phyloP scores from a whole-genome alignment of 352 stramenopile genomes.

The Phytophthora niederhauseri region DNA sequence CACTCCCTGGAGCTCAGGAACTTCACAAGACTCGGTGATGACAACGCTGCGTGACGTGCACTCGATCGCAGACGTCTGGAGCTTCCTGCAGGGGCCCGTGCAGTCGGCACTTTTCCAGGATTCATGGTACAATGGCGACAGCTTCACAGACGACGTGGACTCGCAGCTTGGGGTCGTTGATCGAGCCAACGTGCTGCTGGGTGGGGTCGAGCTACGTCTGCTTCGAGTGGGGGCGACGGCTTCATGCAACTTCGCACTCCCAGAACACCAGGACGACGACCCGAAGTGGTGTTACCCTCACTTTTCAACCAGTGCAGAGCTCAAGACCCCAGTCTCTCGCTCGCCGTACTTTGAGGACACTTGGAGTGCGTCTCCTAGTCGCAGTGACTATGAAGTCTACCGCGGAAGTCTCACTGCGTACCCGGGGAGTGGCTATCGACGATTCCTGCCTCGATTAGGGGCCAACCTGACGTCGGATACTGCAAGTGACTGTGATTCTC shows the following conservation, averaged over 20 bases:
- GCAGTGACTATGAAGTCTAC: conserved; percentile 27
- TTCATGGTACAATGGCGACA: conserved; percentile 65
- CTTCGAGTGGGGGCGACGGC: conserved; percentile 46
- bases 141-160: conserved; percentile 49
- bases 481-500: conserved; percentile 31
- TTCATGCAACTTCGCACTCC: conserved; percentile 20
- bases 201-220: conserved; percentile 57
- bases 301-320: conserved; percentile 36
- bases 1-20: conserved; percentile 20
- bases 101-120: conserved; percentile 52
- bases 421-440: conserved; percentile 32
- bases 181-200: conserved; percentile 58
- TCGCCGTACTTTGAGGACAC: conserved; percentile 39
- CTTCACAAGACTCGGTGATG: background rate
- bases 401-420: conserved; percentile 47
- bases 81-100: conserved; percentile 51
- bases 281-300: conserved; percentile 45
- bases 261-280: conserved; percentile 4
- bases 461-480: conserved; percentile 2
- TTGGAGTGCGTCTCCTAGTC: conserved; percentile 16
- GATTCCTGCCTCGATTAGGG: conserved; percentile 30
- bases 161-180: conserved; percentile 58
- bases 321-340: conserved; percentile 18
- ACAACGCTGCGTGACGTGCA: conserved; percentile 42
- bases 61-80: conserved; percentile 58